phyloP scores from a whole-genome alignment of 352 stramenopile genomes.

The Elongisporangium senticosum region DNA sequence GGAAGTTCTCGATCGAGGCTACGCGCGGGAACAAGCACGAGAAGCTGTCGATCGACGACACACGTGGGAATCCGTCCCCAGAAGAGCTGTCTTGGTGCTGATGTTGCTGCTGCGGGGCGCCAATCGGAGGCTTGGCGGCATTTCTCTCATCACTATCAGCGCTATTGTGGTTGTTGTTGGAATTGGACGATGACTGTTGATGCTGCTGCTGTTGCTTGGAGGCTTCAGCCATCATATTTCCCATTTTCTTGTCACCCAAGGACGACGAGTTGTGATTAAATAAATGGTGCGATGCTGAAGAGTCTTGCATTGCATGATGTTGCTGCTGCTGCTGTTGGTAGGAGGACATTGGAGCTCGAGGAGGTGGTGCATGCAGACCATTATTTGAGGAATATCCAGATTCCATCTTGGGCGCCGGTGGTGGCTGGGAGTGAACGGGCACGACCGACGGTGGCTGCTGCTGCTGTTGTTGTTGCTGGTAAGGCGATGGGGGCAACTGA shows the following conservation, averaged over 20 bases:
- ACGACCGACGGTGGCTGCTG: slow-evolving; percentile 1
- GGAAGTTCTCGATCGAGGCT: slow-evolving; percentile 79
- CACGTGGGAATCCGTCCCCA: slow-evolving; percentile 43
- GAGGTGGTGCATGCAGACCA: neutral
- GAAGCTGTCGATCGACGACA: slow-evolving; percentile 85
- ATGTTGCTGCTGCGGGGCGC: slow-evolving; percentile 3
- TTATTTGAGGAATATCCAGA: neutral
- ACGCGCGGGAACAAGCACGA: slow-evolving; percentile 78
- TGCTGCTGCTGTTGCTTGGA: neutral
- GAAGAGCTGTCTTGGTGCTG: slow-evolving; percentile 12
- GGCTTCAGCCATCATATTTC: neutral
- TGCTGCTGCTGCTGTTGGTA: neutral
- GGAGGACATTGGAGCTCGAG: neutral
- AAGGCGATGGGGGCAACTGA: slow-evolving; percentile 4
- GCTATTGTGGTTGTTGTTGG: neutral
- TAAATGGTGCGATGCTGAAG: neutral
- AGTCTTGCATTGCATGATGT: neutral
- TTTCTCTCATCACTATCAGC: neutral
- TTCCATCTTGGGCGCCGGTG: neutral
- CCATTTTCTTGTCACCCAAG: neutral
- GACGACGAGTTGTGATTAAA: neutral
- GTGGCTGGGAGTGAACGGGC: neutral
- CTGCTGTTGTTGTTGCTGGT: slow-evolving; percentile 11
- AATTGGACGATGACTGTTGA: neutral
- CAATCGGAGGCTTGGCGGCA: slow-evolving; percentile 10